Conservation (phyloP, 345 rosid genomes). For the Xanthoceras sorbifolium region DNA sequence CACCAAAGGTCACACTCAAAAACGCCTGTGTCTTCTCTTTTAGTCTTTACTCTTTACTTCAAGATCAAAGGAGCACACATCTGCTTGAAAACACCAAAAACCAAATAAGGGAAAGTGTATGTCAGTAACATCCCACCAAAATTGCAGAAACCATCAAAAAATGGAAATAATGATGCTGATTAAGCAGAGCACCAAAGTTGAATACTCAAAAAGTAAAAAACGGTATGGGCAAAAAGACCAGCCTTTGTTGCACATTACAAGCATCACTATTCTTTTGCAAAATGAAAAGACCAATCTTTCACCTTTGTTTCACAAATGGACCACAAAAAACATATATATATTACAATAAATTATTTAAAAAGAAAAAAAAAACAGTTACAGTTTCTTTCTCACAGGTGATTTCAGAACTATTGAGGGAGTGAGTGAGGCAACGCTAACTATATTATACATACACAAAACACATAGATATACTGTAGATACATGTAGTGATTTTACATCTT, state of each 20-base stretch:
- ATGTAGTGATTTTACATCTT: neutral
- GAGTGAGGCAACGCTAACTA: neutral
- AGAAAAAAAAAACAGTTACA: slow-evolving; percentile 1
- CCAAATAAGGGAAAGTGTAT: slow-evolving; percentile 36
- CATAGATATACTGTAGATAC: neutral
- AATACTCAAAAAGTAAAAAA: slow-evolving; percentile 27
- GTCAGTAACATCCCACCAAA: slow-evolving; percentile 36
- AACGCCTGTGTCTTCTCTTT: slow-evolving; percentile 19
- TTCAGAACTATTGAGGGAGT: neutral
- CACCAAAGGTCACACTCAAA: slow-evolving; percentile 37
- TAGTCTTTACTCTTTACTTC: slow-evolving; percentile 25
- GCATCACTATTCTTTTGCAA: slow-evolving; percentile 46
- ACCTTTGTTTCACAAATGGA: slow-evolving; percentile 35
- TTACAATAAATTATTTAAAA: neutral
- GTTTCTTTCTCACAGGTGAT: slow-evolving; percentile 11
- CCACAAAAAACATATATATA: neutral
- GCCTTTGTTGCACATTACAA: slow-evolving; percentile 37
- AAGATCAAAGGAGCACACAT: slow-evolving; percentile 15
- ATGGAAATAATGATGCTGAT: slow-evolving; percentile 31
- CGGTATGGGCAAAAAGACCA: slow-evolving; percentile 23
- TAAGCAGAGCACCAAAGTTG: slow-evolving; percentile 24
- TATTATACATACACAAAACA: neutral
- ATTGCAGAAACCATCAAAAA: slow-evolving; percentile 31
- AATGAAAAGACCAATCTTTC: slow-evolving; percentile 8
- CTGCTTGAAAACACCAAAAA: slow-evolving; percentile 22